These are phyloP conservation scores for Scenedesmus sp. DNA, from an alignment of 163 green algal genomes.

Conservation along the genomic window DNA sequence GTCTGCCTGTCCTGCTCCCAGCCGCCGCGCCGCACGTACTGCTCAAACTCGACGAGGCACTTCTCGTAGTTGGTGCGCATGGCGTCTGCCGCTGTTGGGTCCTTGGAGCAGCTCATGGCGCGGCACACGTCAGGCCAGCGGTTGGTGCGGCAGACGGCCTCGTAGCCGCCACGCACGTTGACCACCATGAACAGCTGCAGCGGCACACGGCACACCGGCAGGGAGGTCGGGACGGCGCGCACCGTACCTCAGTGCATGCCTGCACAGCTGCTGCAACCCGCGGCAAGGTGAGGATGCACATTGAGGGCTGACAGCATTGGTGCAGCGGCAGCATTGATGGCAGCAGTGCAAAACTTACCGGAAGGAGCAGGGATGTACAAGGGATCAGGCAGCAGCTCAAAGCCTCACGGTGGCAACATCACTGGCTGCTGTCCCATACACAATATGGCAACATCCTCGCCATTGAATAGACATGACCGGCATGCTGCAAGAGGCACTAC, in stretches of 20 bases:
- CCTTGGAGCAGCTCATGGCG: constrained; percentile 22
- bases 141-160: constrained; percentile 50
- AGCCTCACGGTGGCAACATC: no score
- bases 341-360: not conserved
- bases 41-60: constrained; percentile 63
- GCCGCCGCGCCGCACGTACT: constrained; percentile 58
- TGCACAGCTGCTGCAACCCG: not conserved
- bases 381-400: no score
- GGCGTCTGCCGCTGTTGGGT: not conserved
- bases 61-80: constrained; percentile 60
- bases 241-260: no score
- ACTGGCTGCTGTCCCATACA: no score
- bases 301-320: no score
- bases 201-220: not conserved
- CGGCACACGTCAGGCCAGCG: constrained; percentile 58
- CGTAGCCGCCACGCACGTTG: constrained; percentile 60
- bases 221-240: not conserved
- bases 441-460: not conserved
- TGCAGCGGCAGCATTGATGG: not conserved
- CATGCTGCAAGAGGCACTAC: no score
- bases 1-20: constrained; percentile 22
- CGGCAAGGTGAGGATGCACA: not conserved
- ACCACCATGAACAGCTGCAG: constrained; percentile 62
- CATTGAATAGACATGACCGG: no score
- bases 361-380: no score